These are phyloP conservation scores for Metarhizium guizhouense DNA, from an alignment of 2,329 filamentous ascomycete species.

Conservation along the genomic window DNA sequence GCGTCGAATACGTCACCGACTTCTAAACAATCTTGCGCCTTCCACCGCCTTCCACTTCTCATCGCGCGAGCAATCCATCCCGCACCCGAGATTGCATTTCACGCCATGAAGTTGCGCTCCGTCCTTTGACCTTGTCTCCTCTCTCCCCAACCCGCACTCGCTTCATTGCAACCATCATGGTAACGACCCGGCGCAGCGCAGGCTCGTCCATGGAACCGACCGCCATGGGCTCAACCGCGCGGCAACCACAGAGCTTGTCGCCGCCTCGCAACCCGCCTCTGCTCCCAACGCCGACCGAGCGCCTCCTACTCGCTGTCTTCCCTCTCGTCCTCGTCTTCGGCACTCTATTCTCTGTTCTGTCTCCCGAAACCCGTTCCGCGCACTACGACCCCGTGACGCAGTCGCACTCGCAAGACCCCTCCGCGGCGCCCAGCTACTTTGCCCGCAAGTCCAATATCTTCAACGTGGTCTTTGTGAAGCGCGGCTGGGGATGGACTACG, in stretches of 20 bases:
- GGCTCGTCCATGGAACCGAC: background rate
- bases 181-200: constrained; percentile 17
- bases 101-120: no score
- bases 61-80: no score
- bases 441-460: constrained; percentile 88
- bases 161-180: constrained; percentile 12
- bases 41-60: no score
- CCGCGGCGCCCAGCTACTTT: constrained; percentile 71
- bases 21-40: no score
- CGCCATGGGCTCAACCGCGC: background rate
- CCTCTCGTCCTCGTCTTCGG: constrained; percentile 72
- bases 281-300: constrained; percentile 62
- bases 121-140: no score
- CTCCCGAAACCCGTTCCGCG: constrained; percentile 57
- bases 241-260: background rate
- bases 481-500: constrained; percentile 89
- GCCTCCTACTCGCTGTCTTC: constrained; percentile 58
- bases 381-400: constrained; percentile 55
- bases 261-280: constrained; percentile 42
- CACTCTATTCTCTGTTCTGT: constrained; percentile 69
- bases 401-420: constrained; percentile 48
- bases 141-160: no score
- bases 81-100: no score
- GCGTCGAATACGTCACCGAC: no score
- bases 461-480: constrained; percentile 90